Evolutionary conservation across 2,329 filamentous ascomycete species (phyloP), one percentile per base, ranked within the genome.

Genomic region (Fusarium ramigenum): DNA sequence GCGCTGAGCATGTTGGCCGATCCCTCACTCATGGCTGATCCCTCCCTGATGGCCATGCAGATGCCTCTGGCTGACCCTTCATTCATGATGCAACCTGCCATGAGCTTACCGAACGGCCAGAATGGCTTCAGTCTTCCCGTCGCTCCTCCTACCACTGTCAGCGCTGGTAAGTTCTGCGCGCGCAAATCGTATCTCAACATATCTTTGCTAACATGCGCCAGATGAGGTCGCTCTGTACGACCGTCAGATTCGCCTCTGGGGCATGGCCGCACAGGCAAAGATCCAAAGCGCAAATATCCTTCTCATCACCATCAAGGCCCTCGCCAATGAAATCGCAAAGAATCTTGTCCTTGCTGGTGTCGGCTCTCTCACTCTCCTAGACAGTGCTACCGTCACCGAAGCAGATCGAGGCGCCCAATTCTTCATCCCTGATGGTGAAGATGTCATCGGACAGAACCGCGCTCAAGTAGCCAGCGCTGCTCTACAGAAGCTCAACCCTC

Each of bases 171-270:
- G 74, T 66, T 47, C 25, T 52, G 25, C 42, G 25, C 40, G 11
- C 58, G 42, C 19, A 37, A 53, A 57, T 25, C 32, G 37, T 53
- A 36, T 40, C 25, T 25, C 9, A 14, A 34, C 5, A 25, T 7
- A 39, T 34, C 60, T 54, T 25, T 46, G 58, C 74, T 75, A 64
- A 76, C 63, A 57, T 32, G 28, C 18, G 30, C 18, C 72, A 94
- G 96, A 98, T 83, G 96, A 99, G 80, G 97, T 98, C 79, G 96
- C 96, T 19, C 90, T 98, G 10, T 99, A 99, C 81, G 96, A 99
- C 84, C 92, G 96, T 56, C 96, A 99, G 82, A 98, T 99, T 78
- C 93, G 96, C 60, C 91, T 99, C 36, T 99, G 96, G 96, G 96
- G 96, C 47, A 93, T 98, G 79, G 92, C 96, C 78, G 96, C 96